Evolutionary conservation across 495 filamentous ascomycete species (phyloP), one percentile per base, ranked within the genome.

Genomic region (Penicillium bialowiezense): DNA sequence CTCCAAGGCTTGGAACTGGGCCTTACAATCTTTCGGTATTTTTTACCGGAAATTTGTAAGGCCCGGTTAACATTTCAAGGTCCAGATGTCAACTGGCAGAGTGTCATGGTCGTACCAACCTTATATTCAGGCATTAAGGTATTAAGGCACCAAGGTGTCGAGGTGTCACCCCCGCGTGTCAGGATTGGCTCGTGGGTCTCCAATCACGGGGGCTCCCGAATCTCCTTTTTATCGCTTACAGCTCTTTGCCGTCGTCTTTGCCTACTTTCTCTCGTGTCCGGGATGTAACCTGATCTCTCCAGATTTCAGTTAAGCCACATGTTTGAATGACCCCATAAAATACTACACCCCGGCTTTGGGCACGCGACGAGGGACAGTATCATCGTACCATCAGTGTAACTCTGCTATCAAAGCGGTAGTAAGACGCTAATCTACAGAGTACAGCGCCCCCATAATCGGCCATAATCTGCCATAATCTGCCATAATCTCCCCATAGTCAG

Each of bases 331-430:
- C 50, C 42, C 24, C 28, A 29, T 26, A 28, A 43, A 40, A 52
- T 52, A 52, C 50, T 20, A 52, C 50, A 28, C 35, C 41, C 24
- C 36, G 34, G 41, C 15, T 12, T 15, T 21, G 17, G 32, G 37
- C 48, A 51, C 41, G 48, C 47, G 47, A 55, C 36, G 36, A 39
- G 41, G 39, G 4, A 45, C 26, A 40, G 49, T 51, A 37, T 34
- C 41, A 46, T 43, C n/a, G n/a, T n/a, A n/a, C n/a, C n/a, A 32
- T 26, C 36, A 33, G 54, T 61, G 59, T 56, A 62, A 59, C 55
- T 47, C 51, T 59, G 24, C 39, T 55, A 62, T 56, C 56, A 54
- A 54, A 59, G 59, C 59, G 59, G 47, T 5, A 32, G 10, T 32
- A 7, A 32, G 29, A 32, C 29, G 3, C 5, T 32, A 5, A 13